Evolutionary conservation across 805 yeast genomes (phyloP).

Genomic region (Zygoascus flipseniorum): DNA sequence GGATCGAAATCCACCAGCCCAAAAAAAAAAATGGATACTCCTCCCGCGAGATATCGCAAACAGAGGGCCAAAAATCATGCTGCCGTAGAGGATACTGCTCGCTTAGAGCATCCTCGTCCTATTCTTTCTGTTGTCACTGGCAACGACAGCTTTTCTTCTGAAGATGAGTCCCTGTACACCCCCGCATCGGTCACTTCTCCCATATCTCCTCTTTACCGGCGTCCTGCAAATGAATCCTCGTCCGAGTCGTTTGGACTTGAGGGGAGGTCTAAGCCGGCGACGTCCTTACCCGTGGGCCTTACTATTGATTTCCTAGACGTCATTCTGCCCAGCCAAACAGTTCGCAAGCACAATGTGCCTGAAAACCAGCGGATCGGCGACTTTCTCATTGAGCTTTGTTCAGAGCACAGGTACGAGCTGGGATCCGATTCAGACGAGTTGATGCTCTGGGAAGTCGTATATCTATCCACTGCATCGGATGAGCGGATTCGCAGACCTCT

Average conservation of each 20-base stretch:
- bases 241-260: neutral
- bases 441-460: slow-evolving; percentile 24
- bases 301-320: slow-evolving; percentile 2
- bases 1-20: too few species aligned
- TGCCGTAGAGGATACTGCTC: neutral
- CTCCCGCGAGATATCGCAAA: neutral
- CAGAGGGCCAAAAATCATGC: neutral
- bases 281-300: neutral
- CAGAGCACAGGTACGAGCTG: slow-evolving; percentile 25
- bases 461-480: slow-evolving; percentile 3
- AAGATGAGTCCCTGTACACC: neutral
- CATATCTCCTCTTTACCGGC: neutral
- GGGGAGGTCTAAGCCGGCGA: neutral
- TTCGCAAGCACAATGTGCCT: slow-evolving; percentile 10
- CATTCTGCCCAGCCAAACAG: slow-evolving; percentile 21
- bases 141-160: neutral
- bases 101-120: neutral
- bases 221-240: neutral
- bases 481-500: slow-evolving; percentile 20
- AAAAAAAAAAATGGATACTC: neutral
- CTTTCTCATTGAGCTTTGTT: slow-evolving; percentile 16
- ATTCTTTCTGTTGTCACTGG: neutral
- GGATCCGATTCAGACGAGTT: slow-evolving; percentile 17
- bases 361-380: slow-evolving; percentile 10
- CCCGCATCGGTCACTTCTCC: neutral